phyloP scores from a whole-genome alignment of 441 rosid genomes.

The Hypseocharis bilobata region DNA sequence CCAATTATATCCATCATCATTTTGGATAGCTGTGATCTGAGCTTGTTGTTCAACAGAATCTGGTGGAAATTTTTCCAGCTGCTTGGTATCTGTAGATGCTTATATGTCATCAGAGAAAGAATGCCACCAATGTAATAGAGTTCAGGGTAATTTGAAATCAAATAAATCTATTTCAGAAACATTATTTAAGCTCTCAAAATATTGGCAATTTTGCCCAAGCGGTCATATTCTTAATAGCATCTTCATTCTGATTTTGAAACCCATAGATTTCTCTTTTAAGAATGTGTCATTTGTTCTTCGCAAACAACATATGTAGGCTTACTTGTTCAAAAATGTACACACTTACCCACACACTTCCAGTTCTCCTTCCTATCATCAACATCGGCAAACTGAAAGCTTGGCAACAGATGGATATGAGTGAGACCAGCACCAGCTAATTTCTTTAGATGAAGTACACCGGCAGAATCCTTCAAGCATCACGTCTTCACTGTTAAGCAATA shows the following conservation, averaged over 20 bases:
- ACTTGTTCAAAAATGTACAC: not conserved
- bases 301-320: not conserved
- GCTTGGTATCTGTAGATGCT: conserved; percentile 47
- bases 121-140: conserved; percentile 7
- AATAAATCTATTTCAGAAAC: conserved; percentile 18
- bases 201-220: not conserved
- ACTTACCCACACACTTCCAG: conserved; percentile 80
- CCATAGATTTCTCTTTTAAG: not conserved
- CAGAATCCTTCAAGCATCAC: conserved; percentile 55
- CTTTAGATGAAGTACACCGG: conserved; percentile 65
- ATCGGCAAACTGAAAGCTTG: conserved; percentile 77
- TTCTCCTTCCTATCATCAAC: conserved; percentile 77
- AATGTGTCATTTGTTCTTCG: not conserved
- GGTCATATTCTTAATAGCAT: not conserved
- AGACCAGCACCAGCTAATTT: conserved; percentile 79
- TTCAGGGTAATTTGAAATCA: conserved; percentile 7
- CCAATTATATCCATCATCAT: conserved; percentile 88
- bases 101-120: conserved; percentile 18
- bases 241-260: not conserved
- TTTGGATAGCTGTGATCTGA: conserved; percentile 56
- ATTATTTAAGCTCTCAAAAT: not conserved
- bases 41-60: conserved; percentile 83
- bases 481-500: conserved; percentile 13
- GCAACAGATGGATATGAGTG: conserved; percentile 83
- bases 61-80: conserved; percentile 61